Evolutionary conservation across 768 basidiomycete genomes (phyloP), one percentile per base, ranked within the genome.

Genomic region (Pleurotus platypus): DNA sequence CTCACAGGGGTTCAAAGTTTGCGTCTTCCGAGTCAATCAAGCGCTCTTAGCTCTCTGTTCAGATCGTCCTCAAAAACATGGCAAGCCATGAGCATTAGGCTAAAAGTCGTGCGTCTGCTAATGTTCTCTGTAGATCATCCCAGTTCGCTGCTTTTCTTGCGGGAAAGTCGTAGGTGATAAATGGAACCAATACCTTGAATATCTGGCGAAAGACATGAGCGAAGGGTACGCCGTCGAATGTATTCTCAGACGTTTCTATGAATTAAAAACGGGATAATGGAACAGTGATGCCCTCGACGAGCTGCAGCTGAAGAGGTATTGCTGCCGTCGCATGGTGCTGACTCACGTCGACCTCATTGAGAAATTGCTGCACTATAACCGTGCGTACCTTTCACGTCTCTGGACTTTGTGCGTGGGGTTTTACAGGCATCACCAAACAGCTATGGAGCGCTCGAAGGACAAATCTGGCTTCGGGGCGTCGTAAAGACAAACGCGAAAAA

Each of bases 311-410:
- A 95, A 92, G 71, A 77, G 96, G 57, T 98, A 98, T 67, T 98
- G 96, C 73, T 98, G 96, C 72, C 81, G 95, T 46, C 84, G 96
- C 47, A 98, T 98, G 96, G 92, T 98, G 4, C 75, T 98, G 55
- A 98, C 96, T 0, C 96, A 98, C 69, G 96, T 98, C 57, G 96
- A 98, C 73, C 79, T 98, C 61, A 98, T 98, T 63, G 96, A 98
- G 74, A 98, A 98, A 72, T 80, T 98, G 15, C 77, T 98, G 18
- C 93, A 96, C 66, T 98, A 96, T 70, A 96, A 95, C 71, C 94
- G 94, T 97, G 51, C 63, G 89, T 77, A 13, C 57, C 39, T 55
- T 43, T 16, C 37, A 40, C 3, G 37, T 48, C 43, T 20, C 38
- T 12, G n/a, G 30, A 26, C 35, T 16, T 35, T 46, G 7, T 16